phyloP scores from a whole-genome alignment of 1,139 yeast genomes.

The Taiozyma sp. region DNA sequence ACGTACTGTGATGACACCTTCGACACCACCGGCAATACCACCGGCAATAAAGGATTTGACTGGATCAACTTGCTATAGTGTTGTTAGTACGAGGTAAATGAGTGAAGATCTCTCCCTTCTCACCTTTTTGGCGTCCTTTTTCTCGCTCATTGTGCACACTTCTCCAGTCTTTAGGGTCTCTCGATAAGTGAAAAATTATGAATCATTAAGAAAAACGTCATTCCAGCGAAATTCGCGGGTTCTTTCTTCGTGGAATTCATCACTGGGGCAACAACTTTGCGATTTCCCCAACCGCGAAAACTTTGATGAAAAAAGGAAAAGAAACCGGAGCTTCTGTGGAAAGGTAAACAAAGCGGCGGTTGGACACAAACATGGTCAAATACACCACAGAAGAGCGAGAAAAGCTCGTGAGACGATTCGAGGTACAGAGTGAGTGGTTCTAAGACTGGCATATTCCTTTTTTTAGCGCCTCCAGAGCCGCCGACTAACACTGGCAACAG shows the following conservation, averaged over 20 bases:
- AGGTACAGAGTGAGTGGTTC: conserved; percentile 19
- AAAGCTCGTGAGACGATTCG: conserved; percentile 17
- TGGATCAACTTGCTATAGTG: conserved; percentile 39
- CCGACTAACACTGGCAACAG: conserved; percentile 5
- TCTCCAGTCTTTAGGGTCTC: neutral
- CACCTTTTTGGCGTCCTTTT: conserved; percentile 3
- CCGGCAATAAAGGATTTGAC: conserved; percentile 85
- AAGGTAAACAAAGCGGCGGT: neutral
- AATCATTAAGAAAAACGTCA: neutral
- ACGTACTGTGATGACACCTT: conserved; percentile 64
- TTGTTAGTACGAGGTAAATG: neutral
- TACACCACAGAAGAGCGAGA: conserved; percentile 14
- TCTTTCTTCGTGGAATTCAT: neutral
- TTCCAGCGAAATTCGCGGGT: neutral
- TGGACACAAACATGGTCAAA: conserved; percentile 2
- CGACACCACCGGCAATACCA: conserved; percentile 91
- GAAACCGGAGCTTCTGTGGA: neutral
- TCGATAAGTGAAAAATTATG: neutral
- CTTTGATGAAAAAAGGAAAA: neutral
- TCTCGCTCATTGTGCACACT: conserved; percentile 3
- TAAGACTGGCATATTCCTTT: neutral
- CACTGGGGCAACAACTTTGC: neutral
- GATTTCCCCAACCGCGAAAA: no score
- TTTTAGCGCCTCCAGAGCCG: neutral
- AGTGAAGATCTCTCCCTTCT: neutral